Evolutionary conservation across 2,329 filamentous ascomycete species (phyloP).

Genomic region (Lachnellula suecica): DNA sequence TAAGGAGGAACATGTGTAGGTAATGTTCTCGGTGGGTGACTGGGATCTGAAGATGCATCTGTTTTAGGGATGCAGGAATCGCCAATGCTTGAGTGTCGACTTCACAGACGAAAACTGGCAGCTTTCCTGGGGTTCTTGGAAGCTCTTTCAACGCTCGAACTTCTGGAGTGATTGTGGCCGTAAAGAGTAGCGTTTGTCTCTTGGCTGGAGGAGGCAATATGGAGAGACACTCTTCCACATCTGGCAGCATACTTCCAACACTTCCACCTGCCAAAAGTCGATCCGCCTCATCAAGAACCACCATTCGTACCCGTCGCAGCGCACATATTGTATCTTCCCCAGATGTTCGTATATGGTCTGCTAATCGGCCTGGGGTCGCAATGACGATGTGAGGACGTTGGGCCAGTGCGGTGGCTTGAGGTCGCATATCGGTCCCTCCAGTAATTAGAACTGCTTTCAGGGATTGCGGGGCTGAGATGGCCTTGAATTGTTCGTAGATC

Average conservation of each 20-base stretch:
- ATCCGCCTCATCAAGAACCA: conserved; percentile 96
- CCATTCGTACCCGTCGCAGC: conserved; percentile 74
- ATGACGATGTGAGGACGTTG: conserved; percentile 88
- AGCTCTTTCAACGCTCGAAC: conserved; percentile 82
- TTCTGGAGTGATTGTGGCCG: conserved; percentile 90
- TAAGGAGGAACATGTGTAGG: conserved; percentile 83
- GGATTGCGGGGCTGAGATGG: conserved; percentile 83
- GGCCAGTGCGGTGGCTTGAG: conserved; percentile 81
- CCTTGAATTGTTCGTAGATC: conserved; percentile 94
- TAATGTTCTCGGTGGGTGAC: conserved; percentile 95
- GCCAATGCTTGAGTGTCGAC: conserved; percentile 74
- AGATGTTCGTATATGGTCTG: conserved; percentile 89
- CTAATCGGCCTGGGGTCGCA: conserved; percentile 87
- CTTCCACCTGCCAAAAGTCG: conserved; percentile 73
- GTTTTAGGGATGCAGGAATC: conserved; percentile 76
- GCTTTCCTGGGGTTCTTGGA: conserved; percentile 66
- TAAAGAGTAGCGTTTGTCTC: conserved; percentile 94
- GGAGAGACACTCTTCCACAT: conserved; percentile 84
- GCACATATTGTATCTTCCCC: conserved; percentile 88
- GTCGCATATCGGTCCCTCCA: conserved; percentile 88
- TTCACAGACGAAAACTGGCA: conserved; percentile 85
- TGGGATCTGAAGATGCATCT: conserved; percentile 84
- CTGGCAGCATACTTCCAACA: conserved; percentile 87
- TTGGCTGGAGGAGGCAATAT: conserved; percentile 74
- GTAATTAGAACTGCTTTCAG: conserved; percentile 89